Conservation (phyloP, 352 stramenopile species). For the Blastocystis sp. region DNA sequence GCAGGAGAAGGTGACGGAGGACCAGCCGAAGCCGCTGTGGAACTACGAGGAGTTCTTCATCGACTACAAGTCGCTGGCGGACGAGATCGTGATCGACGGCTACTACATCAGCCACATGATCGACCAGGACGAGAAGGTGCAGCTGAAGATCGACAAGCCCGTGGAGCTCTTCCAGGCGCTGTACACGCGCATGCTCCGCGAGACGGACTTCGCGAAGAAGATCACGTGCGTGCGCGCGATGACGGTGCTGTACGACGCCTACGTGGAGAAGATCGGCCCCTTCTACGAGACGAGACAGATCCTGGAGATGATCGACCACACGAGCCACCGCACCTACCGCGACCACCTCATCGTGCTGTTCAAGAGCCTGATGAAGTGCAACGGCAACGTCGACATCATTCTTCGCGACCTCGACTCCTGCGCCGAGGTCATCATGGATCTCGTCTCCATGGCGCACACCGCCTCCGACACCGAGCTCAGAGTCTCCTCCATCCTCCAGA, state of each 20-base stretch:
- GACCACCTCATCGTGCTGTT: constrained; percentile 74
- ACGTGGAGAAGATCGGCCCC: constrained; percentile 77
- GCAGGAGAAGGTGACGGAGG: constrained; percentile 54
- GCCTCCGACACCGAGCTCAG: constrained; percentile 57
- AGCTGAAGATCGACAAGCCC: constrained; percentile 74
- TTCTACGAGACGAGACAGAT: constrained; percentile 78
- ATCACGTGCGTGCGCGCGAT: constrained; percentile 79
- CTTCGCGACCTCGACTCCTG: constrained; percentile 39
- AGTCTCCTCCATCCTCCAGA: constrained; percentile 70
- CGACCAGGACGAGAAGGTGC: constrained; percentile 74
- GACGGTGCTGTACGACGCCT: constrained; percentile 78
- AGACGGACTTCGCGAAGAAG: constrained; percentile 78
- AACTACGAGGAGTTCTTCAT: constrained; percentile 94
- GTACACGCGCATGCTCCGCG: constrained; percentile 80
- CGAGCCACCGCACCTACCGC: constrained; percentile 52
- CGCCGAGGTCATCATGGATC: constrained; percentile 74
- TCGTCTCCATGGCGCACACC: constrained; percentile 75
- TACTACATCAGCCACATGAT: constrained; percentile 86
- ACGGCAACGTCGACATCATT: constrained; percentile 71
- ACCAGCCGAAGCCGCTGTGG: constrained; percentile 86
- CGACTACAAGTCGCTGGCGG: constrained; percentile 84
- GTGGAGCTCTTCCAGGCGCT: constrained; percentile 80
- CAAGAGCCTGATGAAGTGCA: constrained; percentile 59
- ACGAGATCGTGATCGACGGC: constrained; percentile 86
- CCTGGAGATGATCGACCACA: constrained; percentile 62